Conservation (phyloP, 306 rosid species). For the Trichosanthes truncata region DNA sequence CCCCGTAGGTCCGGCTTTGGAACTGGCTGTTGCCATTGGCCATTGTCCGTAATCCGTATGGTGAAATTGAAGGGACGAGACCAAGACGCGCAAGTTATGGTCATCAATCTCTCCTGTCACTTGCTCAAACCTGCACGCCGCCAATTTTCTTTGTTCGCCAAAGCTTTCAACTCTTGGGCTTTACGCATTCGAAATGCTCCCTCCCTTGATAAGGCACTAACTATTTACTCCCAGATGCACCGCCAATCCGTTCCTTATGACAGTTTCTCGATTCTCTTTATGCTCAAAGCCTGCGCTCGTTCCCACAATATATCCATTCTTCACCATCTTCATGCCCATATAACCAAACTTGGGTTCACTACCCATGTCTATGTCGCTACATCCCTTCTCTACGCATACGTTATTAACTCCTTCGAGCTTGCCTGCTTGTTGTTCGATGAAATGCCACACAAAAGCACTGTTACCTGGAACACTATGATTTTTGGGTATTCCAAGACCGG, state of each 20-base stretch:
- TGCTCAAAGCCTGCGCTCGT: slow-evolving; percentile 44
- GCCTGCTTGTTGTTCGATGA: slow-evolving; percentile 49
- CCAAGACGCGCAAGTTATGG: slow-evolving; percentile 6
- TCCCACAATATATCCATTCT: slow-evolving; percentile 16
- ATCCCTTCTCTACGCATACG: slow-evolving; percentile 27
- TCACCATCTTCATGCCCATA: slow-evolving; percentile 48
- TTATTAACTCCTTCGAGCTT: slow-evolving; percentile 14
- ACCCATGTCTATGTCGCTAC: slow-evolving; percentile 34
- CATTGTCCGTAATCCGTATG: not conserved
- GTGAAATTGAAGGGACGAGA: not conserved
- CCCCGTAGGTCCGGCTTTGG: too few species aligned
- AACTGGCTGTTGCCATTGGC: not conserved
- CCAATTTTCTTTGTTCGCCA: not conserved
- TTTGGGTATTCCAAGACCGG: slow-evolving; percentile 33
- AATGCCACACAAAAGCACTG: slow-evolving; percentile 37
- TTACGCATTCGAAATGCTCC: slow-evolving; percentile 37
- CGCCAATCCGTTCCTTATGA: slow-evolving; percentile 23
- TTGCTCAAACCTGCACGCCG: slow-evolving; percentile 11
- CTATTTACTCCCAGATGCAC: slow-evolving; percentile 35
- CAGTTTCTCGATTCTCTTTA: slow-evolving; percentile 37
- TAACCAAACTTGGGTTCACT: slow-evolving; percentile 45
- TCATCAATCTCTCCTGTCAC: not conserved
- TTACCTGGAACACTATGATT: slow-evolving; percentile 60
- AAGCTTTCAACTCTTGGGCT: slow-evolving; percentile 36
- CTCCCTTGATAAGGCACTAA: slow-evolving; percentile 31